Percentiles rank a stretch among this genome's conserved stretches.
Evolutionary conservation across 2,329 filamentous ascomycete species (phyloP).

Genomic region (Uncinocarpus reesii): DNA sequence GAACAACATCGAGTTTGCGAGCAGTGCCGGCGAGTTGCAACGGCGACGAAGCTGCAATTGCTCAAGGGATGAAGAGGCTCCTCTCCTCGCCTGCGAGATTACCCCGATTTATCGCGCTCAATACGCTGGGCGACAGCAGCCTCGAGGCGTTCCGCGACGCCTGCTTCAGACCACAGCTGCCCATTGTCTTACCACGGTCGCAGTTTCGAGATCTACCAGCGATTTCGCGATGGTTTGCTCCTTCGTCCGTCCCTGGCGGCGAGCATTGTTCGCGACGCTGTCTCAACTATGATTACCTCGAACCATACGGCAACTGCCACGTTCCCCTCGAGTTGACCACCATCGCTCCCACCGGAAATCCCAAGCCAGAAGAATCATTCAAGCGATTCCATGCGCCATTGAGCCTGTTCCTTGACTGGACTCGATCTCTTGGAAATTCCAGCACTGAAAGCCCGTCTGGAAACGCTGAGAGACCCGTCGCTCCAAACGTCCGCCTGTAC

Average conservation of each 20-base stretch:
- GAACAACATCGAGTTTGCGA: too few species aligned
- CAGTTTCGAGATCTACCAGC: slow-evolving; percentile 44
- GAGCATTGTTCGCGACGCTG: slow-evolving; percentile 12
- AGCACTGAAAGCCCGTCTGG: slow-evolving; percentile 11
- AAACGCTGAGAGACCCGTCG: slow-evolving; percentile 18
- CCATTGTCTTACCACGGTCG: slow-evolving; percentile 42
- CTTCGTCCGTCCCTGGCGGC: slow-evolving; percentile 27
- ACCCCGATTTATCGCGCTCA: slow-evolving; percentile 18
- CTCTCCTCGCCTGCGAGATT: background rate
- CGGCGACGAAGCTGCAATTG: background rate
- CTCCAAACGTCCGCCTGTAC: slow-evolving; percentile 48
- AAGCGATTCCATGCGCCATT: slow-evolving; percentile 44
- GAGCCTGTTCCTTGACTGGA: slow-evolving; percentile 52
- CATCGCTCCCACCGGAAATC: background rate
- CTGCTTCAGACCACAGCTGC: slow-evolving; percentile 45
- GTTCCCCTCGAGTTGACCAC: slow-evolving; percentile 51
- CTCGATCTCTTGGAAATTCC: slow-evolving; percentile 19
- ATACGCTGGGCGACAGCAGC: slow-evolving; percentile 26
- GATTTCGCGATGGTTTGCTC: slow-evolving; percentile 49
- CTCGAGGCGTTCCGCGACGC: slow-evolving; percentile 43
- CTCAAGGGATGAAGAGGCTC: slow-evolving; percentile 7
- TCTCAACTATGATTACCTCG: slow-evolving; percentile 38
- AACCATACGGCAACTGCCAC: slow-evolving; percentile 38
- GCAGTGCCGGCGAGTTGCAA: too few species aligned
- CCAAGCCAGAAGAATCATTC: slow-evolving; percentile 26